Evolutionary conservation across 2,329 filamentous ascomycete species (phyloP).

Genomic region (Cryphonectria naterciae): DNA sequence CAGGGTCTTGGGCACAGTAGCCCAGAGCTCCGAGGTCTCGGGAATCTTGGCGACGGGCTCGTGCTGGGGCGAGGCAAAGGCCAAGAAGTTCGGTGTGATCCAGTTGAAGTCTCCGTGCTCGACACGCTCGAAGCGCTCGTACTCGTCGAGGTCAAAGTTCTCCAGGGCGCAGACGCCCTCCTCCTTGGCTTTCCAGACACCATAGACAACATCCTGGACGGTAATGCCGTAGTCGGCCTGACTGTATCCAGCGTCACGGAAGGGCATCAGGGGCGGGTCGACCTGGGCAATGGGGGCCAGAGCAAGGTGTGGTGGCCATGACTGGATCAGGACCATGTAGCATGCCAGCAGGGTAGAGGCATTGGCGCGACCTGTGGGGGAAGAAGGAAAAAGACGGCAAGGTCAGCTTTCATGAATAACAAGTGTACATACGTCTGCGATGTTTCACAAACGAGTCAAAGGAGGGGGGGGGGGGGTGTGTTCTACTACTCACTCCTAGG

Average conservation of each 20-base stretch:
- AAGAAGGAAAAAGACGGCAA: constrained; percentile 22
- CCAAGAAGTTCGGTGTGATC: constrained; percentile 93
- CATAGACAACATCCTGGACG: constrained; percentile 96
- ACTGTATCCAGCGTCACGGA: constrained; percentile 96
- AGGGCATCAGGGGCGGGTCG: constrained; percentile 97
- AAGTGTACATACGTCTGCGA: too few species aligned
- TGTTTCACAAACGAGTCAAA: too few species aligned
- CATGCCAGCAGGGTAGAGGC: constrained; percentile 93
- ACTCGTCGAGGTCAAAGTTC: constrained; percentile 95
- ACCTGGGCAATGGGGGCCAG: constrained; percentile 95
- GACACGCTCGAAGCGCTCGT: constrained; percentile 92
- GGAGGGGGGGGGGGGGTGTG: too few species aligned
- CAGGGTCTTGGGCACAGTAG: constrained; percentile 75
- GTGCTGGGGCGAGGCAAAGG: constrained; percentile 93
- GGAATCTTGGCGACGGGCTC: constrained; percentile 74
- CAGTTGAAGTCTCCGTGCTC: constrained; percentile 99
- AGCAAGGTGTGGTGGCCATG: constrained; percentile 94
- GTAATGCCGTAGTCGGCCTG: constrained; percentile 96
- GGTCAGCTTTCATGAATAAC: constrained; percentile 30
- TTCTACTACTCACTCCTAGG: constrained; percentile 74
- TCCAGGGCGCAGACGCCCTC: constrained; percentile 88
- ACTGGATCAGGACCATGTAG: constrained; percentile 98
- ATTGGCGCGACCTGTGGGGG: constrained; percentile 76
- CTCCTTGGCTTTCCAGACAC: constrained; percentile 98
- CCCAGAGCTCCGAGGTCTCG: constrained; percentile 73